phyloP scores from a whole-genome alignment of 352 stramenopile genomes.

The Pythium periplocum region DNA sequence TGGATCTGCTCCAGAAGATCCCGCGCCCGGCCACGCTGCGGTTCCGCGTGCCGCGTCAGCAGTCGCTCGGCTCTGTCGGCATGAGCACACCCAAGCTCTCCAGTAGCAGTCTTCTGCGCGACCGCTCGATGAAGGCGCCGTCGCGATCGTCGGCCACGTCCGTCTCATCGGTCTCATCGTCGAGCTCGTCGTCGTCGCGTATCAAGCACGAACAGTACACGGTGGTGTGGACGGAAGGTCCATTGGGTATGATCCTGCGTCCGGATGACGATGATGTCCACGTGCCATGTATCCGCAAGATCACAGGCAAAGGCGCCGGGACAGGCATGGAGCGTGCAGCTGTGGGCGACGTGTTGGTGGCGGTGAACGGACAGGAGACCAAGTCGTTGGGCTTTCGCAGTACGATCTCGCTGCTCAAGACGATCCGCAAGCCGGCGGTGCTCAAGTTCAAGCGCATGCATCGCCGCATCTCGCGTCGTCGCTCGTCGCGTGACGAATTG shows the following conservation, averaged over 20 bases:
- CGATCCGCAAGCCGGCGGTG: conserved; percentile 78
- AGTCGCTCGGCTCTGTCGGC: conserved; percentile 6
- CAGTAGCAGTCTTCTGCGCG: conserved; percentile 10
- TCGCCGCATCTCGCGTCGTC: conserved; percentile 58
- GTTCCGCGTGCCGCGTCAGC: conserved; percentile 70
- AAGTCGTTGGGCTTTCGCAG: conserved; percentile 80
- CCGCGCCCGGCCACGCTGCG: conserved; percentile 70
- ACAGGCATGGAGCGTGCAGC: conserved; percentile 79
- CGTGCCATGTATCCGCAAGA: conserved; percentile 85
- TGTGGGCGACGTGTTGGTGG: conserved; percentile 76
- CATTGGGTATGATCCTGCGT: conserved; percentile 81
- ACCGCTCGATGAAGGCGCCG: conserved; percentile 5
- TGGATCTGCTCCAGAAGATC: conserved; percentile 81
- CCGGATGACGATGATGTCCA: conserved; percentile 85
- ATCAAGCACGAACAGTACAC: conserved; percentile 80
- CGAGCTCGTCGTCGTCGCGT: conserved; percentile 27
- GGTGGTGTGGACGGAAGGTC: conserved; percentile 81
- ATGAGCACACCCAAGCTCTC: conserved; percentile 2
- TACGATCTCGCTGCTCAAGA: conserved; percentile 84
- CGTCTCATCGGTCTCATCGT: conserved; percentile 26
- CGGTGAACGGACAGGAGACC: conserved; percentile 81
- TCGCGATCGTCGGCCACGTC: conserved; percentile 1
- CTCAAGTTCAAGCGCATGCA: conserved; percentile 88
- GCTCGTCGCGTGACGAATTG: conserved; percentile 29
- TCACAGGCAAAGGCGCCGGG: conserved; percentile 77